Percentiles rank a stretch among this genome's conserved stretches.
These are phyloP conservation scores for Xylaria sp. DNA, from an alignment of 2,329 filamentous ascomycete genomes.

Conservation along the genomic window DNA sequence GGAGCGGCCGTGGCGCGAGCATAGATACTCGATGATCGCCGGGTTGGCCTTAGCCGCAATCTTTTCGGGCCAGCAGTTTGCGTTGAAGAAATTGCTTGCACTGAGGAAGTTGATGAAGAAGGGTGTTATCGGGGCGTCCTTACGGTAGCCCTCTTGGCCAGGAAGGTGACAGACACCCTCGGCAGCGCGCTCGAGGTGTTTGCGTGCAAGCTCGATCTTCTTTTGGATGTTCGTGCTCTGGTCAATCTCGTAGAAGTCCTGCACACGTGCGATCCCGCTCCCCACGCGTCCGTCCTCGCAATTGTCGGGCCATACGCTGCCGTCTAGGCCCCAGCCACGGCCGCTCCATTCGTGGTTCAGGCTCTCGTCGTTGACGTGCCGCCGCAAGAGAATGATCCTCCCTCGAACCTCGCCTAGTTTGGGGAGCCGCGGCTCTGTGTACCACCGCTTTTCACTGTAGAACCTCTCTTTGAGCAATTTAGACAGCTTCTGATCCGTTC, in stretches of 20 bases:
- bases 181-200: conserved; percentile 80
- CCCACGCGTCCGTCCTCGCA: conserved; percentile 77
- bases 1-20: conserved; percentile 64
- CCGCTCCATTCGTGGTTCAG: conserved; percentile 63
- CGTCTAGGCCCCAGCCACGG: conserved; percentile 69
- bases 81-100: conserved; percentile 94
- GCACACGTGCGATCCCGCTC: conserved; percentile 81
- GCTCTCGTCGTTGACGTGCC: conserved; percentile 74
- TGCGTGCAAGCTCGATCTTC: conserved; percentile 79
- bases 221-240: conserved; percentile 79
- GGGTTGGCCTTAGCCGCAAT: conserved; percentile 91
- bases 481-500: conserved; percentile 82
- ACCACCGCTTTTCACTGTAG: conserved; percentile 73
- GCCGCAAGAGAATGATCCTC: conserved; percentile 84
- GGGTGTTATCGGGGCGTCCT: conserved; percentile 59
- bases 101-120: conserved; percentile 92
- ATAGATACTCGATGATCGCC: conserved; percentile 72
- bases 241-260: conserved; percentile 93
- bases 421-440: conserved; percentile 80
- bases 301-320: conserved; percentile 85
- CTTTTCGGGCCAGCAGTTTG: conserved; percentile 90
- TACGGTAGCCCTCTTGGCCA: conserved; percentile 47
- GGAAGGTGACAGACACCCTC: conserved; percentile 61
- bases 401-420: conserved; percentile 82
- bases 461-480: conserved; percentile 80